Evolutionary conservation across 495 filamentous ascomycete species (phyloP).

Genomic region (Aspergillus kassunensis): DNA sequence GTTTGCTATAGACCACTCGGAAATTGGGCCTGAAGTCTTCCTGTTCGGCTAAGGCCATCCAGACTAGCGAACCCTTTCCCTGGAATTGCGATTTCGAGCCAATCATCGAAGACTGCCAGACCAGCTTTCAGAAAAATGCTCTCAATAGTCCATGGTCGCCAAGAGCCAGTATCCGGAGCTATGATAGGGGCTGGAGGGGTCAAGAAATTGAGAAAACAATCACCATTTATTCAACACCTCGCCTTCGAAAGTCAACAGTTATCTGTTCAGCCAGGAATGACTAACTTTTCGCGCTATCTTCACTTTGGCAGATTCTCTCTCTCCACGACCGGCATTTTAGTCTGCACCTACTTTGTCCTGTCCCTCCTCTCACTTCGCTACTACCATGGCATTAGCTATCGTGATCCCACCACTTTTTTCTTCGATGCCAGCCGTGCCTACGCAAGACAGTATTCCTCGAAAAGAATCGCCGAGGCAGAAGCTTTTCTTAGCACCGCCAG

Average conservation of each 20-base stretch:
- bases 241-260: not conserved
- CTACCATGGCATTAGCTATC: slow-evolving; percentile 21
- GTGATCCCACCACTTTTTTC: slow-evolving; percentile 39
- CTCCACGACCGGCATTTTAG: not conserved
- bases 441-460: slow-evolving; percentile 27
- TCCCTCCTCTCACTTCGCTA: slow-evolving; percentile 23
- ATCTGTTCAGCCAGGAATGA: not conserved
- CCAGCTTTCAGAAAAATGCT: slow-evolving; percentile 12
- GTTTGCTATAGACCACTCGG: slow-evolving; percentile 8
- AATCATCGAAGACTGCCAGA: not conserved
- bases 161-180: not conserved
- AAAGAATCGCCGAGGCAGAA: slow-evolving; percentile 29
- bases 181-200: slow-evolving; percentile 8
- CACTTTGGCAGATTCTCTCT: slow-evolving; percentile 1
- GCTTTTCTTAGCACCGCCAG: slow-evolving; percentile 24
- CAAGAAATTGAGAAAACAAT: not conserved
- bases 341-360: slow-evolving; percentile 14
- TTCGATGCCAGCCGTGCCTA: slow-evolving; percentile 33
- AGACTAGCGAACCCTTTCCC: slow-evolving; percentile 3
- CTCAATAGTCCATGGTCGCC: slow-evolving; percentile 16
- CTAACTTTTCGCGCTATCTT: not conserved
- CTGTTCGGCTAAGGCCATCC: slow-evolving; percentile 15
- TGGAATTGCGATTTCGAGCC: not conserved
- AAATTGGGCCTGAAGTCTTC: not conserved
- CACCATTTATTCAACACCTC: not conserved